Conservation (phyloP, 2,329 filamentous ascomycete genomes). For the Trichoderma endophyticum region DNA sequence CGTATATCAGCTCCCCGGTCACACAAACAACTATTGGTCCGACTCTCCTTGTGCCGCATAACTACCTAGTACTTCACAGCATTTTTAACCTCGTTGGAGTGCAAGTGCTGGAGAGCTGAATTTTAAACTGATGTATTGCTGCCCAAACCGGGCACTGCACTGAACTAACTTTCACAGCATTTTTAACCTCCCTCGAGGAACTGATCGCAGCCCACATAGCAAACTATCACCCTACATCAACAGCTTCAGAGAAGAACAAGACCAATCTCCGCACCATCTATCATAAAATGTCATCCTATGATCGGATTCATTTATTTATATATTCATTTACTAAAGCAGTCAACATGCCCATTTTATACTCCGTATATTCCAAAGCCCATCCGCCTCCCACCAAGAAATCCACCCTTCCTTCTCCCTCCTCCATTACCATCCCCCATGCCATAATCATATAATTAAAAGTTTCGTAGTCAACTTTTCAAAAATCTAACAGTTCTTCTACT, state of each 20-base stretch:
- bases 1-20: no score
- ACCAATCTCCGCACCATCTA: not conserved
- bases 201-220: no score
- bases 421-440: not conserved
- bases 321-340: not conserved
- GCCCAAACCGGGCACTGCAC: no score
- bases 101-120: no score
- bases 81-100: no score
- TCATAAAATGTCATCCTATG: not conserved
- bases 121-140: no score
- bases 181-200: no score
- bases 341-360: slow-evolving; percentile 1
- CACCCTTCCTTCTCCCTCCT: not conserved
- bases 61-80: no score
- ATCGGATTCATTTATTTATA: not conserved
- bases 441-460: not conserved
- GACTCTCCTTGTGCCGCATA: no score
- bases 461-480: not conserved
- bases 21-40: no score
- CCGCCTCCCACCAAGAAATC: not conserved
- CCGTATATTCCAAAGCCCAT: not conserved
- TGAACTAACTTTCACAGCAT: no score
- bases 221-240: no score
- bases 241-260: not conserved
- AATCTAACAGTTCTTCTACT: slow-evolving; percentile 32